Conservation (phyloP, 192 early-diverging fungal species). For the Gryganskiella cystojenkinii region DNA sequence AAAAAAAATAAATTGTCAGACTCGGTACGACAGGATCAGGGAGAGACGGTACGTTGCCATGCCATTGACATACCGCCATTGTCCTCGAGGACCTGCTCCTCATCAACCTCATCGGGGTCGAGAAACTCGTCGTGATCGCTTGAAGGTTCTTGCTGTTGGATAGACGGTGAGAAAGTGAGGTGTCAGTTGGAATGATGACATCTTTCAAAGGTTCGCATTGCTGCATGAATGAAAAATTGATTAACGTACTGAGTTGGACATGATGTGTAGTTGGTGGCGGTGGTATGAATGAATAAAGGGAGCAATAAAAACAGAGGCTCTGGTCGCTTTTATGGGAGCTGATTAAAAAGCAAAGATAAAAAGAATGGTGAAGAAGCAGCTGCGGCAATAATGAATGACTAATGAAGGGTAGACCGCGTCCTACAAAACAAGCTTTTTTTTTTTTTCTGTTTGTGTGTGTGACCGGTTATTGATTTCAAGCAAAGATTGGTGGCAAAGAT, state of each 20-base stretch:
- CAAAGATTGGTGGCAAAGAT: no score
- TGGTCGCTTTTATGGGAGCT: no score
- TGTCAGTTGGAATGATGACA: neutral
- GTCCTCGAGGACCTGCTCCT: slow-evolving; percentile 62
- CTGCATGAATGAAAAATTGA: neutral
- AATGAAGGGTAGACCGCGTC: no score
- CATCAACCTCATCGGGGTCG: slow-evolving; percentile 61
- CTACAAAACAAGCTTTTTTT: no score
- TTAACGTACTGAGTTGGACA: slow-evolving; percentile 8
- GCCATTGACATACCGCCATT: slow-evolving; percentile 42
- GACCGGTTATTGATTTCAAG: no score
- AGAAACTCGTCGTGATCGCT: slow-evolving; percentile 61
- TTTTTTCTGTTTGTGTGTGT: no score
- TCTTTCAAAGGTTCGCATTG: neutral
- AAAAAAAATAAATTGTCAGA: neutral
- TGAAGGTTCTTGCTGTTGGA: slow-evolving; percentile 44
- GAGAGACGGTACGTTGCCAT: slow-evolving; percentile 4
- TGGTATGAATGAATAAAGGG: neutral
- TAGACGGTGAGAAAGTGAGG: slow-evolving; percentile 7
- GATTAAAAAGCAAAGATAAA: no score
- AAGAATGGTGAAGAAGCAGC: no score
- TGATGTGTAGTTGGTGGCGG: neutral
- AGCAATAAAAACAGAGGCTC: neutral
- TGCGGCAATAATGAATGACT: no score
- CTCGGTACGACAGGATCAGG: slow-evolving; percentile 30